phyloP scores from a whole-genome alignment of 2,329 filamentous ascomycete species.

The Curvularia sp. region DNA sequence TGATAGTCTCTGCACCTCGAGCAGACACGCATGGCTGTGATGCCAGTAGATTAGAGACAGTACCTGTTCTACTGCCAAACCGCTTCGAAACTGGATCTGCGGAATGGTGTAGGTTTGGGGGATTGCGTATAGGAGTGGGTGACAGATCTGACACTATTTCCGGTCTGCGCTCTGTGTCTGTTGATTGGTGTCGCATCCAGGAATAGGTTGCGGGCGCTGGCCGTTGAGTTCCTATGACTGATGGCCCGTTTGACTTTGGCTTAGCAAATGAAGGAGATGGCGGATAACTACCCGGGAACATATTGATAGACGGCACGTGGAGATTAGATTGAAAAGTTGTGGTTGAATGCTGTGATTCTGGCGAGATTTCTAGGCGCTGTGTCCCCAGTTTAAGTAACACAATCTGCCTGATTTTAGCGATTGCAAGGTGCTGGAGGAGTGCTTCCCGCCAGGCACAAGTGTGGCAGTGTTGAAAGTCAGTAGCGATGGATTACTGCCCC shows the following conservation, averaged over 20 bases:
- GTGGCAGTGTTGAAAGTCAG: conserved; percentile 21
- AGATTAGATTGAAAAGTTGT: background rate
- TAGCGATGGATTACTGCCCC: conserved; percentile 3
- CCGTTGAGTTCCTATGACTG: background rate
- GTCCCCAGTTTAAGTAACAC: background rate
- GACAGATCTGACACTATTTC: background rate
- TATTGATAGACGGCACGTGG: background rate
- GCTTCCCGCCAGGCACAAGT: conserved; percentile 4
- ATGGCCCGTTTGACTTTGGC: background rate
- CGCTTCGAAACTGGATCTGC: too few relatives aligned
- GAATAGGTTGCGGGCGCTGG: background rate
- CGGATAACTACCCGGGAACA: too few relatives aligned
- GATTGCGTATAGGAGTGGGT: too few relatives aligned
- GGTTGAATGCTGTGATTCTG: background rate
- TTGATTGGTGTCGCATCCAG: background rate
- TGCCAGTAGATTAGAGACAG: too few relatives aligned
- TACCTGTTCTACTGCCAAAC: too few relatives aligned
- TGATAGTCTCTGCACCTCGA: too few relatives aligned
- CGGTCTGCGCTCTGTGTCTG: background rate
- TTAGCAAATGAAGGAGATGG: background rate
- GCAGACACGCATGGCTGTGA: too few relatives aligned
- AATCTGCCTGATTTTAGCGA: background rate
- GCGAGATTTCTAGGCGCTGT: background rate
- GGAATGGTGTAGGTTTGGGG: too few relatives aligned
- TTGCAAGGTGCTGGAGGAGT: conserved; percentile 2